These are phyloP conservation scores for Aspergillus aculeatinus DNA, from an alignment of 2,329 filamentous ascomycete genomes.

Conservation along the genomic window DNA sequence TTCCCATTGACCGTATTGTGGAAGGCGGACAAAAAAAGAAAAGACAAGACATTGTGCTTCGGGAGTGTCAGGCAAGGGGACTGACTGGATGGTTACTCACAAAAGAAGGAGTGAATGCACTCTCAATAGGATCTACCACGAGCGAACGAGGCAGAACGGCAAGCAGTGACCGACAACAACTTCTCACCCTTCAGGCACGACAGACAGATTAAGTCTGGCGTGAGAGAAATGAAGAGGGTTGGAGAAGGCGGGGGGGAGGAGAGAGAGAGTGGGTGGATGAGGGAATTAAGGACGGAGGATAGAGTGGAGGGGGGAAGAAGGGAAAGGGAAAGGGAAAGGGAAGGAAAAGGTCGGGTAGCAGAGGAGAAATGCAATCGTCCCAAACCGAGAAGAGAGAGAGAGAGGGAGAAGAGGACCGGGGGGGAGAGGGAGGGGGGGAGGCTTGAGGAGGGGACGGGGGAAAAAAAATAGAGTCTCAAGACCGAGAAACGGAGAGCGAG, in stretches of 20 bases:
- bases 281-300: slow-evolving; percentile 21
- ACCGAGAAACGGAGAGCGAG: slow-evolving; percentile 11
- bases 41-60: slow-evolving; percentile 11
- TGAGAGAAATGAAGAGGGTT: slow-evolving; percentile 20
- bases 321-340: slow-evolving; percentile 21
- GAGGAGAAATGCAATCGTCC: slow-evolving; percentile 7
- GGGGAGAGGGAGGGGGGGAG: not conserved
- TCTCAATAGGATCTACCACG: slow-evolving; percentile 30
- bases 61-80: slow-evolving; percentile 6
- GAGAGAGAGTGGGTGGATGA: slow-evolving; percentile 28
- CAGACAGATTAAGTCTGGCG: slow-evolving; percentile 22
- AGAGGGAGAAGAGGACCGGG: slow-evolving; percentile 10
- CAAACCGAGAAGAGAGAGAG: slow-evolving; percentile 3
- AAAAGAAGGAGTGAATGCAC: slow-evolving; percentile 25
- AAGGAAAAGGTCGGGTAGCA: slow-evolving; percentile 16
- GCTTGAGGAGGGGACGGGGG: not conserved
- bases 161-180: slow-evolving; percentile 15
- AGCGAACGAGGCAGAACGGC: slow-evolving; percentile 34
- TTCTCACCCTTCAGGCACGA: slow-evolving; percentile 27
- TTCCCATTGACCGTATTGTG: not conserved
- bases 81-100: slow-evolving; percentile 23
- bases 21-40: slow-evolving; percentile 1
- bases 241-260: slow-evolving; percentile 27
- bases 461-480: slow-evolving; percentile 7
- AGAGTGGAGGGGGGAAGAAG: slow-evolving; percentile 25